A percentile compares a stretch with the other conserved stretches of the same genome.
phyloP scores from a whole-genome alignment of 805 yeast species.

The Candida nanaspora region DNA sequence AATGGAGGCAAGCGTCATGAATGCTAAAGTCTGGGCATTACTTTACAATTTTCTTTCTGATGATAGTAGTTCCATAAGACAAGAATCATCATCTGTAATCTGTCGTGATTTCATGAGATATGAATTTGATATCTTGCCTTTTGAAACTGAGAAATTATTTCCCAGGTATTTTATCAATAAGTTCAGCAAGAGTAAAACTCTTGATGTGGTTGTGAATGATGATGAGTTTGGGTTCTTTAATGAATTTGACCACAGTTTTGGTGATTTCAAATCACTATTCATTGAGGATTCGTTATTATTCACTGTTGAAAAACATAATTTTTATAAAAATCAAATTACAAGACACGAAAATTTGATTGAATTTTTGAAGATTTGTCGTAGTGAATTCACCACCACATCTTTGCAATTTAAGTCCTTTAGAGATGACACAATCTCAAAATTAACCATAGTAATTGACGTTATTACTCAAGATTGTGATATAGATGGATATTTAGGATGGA shows the following conservation, averaged over 20 bases:
- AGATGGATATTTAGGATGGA: not conserved
- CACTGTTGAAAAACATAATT: constrained; percentile 59
- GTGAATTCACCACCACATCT: constrained; percentile 4
- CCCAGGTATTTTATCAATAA: constrained; percentile 5
- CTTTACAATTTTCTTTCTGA: constrained; percentile 42
- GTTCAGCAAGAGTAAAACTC: not conserved
- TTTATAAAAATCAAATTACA: constrained; percentile 46
- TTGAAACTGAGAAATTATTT: constrained; percentile 23
- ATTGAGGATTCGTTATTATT: constrained; percentile 38
- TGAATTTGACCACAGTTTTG: not conserved
- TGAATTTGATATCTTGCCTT: constrained; percentile 21
- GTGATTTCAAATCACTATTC: constrained; percentile 5
- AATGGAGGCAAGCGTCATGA: not conserved
- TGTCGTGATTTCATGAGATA: constrained; percentile 4
- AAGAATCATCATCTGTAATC: constrained; percentile 32
- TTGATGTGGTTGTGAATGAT: constrained; percentile 1
- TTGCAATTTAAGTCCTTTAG: too few species aligned
- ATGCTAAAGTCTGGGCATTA: constrained; percentile 8
- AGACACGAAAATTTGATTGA: not conserved
- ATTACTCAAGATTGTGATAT: not conserved
- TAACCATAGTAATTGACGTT: not conserved
- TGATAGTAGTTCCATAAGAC: constrained; percentile 60
- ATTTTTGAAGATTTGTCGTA: not conserved
- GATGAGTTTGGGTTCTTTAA: constrained; percentile 3
- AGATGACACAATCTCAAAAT: constrained; percentile 4